A percentile compares a stretch with the other conserved stretches of the same genome.
Conservation (phyloP, 345 rosid genomes). For the Acer campestre region DNA sequence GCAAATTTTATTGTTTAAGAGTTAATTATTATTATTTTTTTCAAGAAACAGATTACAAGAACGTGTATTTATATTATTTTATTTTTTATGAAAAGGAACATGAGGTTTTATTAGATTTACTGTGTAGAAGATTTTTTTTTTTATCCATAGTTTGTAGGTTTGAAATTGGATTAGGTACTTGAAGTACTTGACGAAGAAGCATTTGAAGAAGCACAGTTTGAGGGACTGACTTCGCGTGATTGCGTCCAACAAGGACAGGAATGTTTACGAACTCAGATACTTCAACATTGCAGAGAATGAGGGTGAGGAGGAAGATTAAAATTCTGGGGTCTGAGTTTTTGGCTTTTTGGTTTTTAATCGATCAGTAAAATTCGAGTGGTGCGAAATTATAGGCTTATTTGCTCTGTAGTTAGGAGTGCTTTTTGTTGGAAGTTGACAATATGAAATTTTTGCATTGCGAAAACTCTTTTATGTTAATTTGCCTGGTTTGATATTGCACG, state of each 20-base stretch:
- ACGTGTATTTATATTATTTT: no score
- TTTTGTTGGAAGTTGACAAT: conserved; percentile 1
- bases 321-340: neutral
- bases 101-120: no score
- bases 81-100: no score
- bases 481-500: no score
- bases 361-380: neutral
- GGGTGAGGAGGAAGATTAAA: conserved; percentile 83
- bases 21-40: no score
- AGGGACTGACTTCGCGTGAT: conserved; percentile 94
- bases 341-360: neutral
- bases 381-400: neutral
- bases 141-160: neutral
- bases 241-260: conserved; percentile 82
- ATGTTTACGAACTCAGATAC: conserved; percentile 84
- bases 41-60: no score
- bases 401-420: conserved; percentile 3
- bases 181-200: conserved; percentile 88
- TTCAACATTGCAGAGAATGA: conserved; percentile 96
- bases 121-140: no score
- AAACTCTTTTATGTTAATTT: neutral
- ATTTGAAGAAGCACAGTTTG: conserved; percentile 88
- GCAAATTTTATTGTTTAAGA: no score
- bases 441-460: neutral
- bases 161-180: conserved; percentile 58